Evolutionary conservation across 2,329 filamentous ascomycete species (phyloP), one percentile per base, ranked within the genome.

Genomic region (Hymenotorrendiella dingleyae): DNA sequence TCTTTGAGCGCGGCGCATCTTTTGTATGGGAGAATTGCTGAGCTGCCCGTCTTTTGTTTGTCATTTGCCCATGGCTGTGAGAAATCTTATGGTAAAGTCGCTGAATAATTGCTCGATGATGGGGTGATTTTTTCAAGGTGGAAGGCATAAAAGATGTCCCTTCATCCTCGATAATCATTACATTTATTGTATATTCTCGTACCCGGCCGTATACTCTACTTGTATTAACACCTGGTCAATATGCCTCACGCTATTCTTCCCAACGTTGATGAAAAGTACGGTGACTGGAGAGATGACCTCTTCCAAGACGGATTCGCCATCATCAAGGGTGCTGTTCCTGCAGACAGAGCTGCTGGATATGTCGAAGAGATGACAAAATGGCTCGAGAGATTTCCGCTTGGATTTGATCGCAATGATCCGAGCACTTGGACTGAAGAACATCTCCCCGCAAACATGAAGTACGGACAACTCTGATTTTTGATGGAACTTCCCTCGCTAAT

Each of bases 241-340:
- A 27, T 38, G 22, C 36, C 34, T 3, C 34, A 36, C 20, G 34
- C 34, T 14, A 36, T 36, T 14, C 19, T 36, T n/a, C 34, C 34
- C 7, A 16, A 36, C n/a, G n/a, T 24, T 14, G 16, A 11, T 16
- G 10, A 36, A 21, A 36, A 37, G 19, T n/a, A 51, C 34, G 45
- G 45, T 2, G 46, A 52, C 23, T 52, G 45, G 36, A 39, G 45
- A 14, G 44, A 49, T 22, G 37, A 49, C 10, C 30, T 52, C 4
- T 36, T 45, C 24, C 20, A 33, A n/a, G 35, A 71, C 44, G 68
- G 68, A 1, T 70, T 55, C 42, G 65, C 65, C 1, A 60, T 71
- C 6, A 56, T 72, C 40, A 71, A 70, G 40, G 63, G 63, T 1
- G 68, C 65, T 1, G 60, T 72, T 23, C 63, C 67, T 0, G 51